Evolutionary conservation across 345 rosid genomes (phyloP).

Genomic region (Angophora floribunda): DNA sequence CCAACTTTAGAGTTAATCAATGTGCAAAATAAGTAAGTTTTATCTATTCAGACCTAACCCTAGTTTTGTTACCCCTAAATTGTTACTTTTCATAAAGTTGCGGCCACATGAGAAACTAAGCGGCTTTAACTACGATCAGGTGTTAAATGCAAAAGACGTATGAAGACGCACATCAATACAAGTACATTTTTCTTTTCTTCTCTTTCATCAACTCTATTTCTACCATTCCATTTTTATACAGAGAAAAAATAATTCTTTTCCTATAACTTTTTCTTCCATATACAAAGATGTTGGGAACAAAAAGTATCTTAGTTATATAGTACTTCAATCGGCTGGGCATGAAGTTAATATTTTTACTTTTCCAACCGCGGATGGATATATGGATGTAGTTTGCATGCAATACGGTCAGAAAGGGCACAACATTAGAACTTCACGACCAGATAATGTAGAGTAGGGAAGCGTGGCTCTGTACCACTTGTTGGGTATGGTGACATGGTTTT

Average conservation of each 20-base stretch:
- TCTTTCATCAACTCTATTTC: not conserved
- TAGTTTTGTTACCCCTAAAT: not conserved
- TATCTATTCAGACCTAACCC: not conserved
- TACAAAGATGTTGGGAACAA: not conserved
- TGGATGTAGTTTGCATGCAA: no score
- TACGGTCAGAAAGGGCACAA: no score
- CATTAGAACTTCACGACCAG: no score
- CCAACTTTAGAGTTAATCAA: not conserved
- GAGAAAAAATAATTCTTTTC: not conserved
- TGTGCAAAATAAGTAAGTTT: not conserved
- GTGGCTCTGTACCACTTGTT: no score
- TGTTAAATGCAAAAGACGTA: no score
- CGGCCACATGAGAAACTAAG: not conserved
- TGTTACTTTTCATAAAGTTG: not conserved
- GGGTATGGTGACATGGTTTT: no score
- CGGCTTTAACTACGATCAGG: rapidly evolving
- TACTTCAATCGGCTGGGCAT: no score
- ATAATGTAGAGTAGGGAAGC: no score
- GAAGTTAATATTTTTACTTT: no score
- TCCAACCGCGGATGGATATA: not conserved
- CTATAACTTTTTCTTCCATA: no score
- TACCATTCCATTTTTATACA: not conserved
- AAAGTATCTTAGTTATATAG: not conserved
- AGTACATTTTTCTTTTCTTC: not conserved
- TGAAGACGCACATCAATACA: no score